Evolutionary conservation across 2,329 filamentous ascomycete species (phyloP), one percentile per base, ranked within the genome.

Genomic region (Teratosphaeria epicoccoides): DNA sequence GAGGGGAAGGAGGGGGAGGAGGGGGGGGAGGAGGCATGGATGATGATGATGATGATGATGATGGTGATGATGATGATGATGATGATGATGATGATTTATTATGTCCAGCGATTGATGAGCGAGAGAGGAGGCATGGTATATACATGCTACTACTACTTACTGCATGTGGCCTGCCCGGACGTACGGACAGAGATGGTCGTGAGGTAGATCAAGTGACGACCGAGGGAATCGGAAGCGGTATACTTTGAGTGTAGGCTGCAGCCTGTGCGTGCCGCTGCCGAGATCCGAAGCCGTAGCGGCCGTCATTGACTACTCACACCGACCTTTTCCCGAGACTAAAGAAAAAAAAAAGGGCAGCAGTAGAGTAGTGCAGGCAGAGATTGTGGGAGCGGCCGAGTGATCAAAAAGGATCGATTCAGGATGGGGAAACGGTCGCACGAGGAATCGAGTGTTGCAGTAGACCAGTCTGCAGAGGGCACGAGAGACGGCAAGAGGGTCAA

Each of bases 381-480:
- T n/a, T n/a, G n/a, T n/a, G n/a, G n/a, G n/a, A n/a, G n/a, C n/a
- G n/a, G n/a, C n/a, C n/a, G n/a, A n/a, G n/a, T n/a, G n/a, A n/a
- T 37, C 29, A 11, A 37, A 37, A 37, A 37, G 14, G 14, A 11
- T 37, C 14, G 29, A 14, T 37, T 11, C 10, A 57, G 11, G 2
- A 61, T 61, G 59, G 55, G 56, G 1, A 61, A 61, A 47, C 53
- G 59, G 55, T 24, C 44, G 37, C 52, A 50, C 46, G 59, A 61
- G 20, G 57, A 61, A 20, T 40, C 52, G 20, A 50, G 43, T 12
- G 51, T 47, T n/a, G 52, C 51, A 43, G 33, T 17, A 40, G 55
- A 52, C 29, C 56, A 50, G 28, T 43, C 53, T 3, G 52, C 54
- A 43, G 51, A 57, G 24, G 55, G 55, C 20, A 52, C 25, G 47